Conservation (phyloP, 2,329 filamentous ascomycete species). For the Fusarium acutatum region DNA sequence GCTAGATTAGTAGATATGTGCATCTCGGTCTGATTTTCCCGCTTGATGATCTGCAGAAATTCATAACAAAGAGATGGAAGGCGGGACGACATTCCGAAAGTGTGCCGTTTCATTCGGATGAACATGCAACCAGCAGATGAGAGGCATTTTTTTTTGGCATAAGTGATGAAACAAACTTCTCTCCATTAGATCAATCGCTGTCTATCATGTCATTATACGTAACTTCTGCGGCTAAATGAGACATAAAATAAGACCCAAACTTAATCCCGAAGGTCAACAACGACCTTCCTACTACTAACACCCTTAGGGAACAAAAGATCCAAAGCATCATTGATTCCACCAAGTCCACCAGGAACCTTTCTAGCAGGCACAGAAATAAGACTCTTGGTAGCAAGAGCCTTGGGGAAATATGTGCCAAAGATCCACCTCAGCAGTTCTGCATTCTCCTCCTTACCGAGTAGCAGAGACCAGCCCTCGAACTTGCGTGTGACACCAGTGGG, state of each 20-base stretch:
- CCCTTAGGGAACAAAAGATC: conserved; percentile 18
- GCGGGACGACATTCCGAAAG: neutral
- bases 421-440: conserved; percentile 20
- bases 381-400: conserved; percentile 9
- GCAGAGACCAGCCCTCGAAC: conserved; percentile 33
- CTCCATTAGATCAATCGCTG: neutral
- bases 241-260: neutral
- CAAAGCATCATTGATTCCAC: conserved; percentile 23
- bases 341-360: conserved; percentile 22
- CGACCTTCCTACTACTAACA: conserved; percentile 31
- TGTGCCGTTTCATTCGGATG: neutral
- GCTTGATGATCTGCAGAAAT: neutral
- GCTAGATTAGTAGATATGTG: neutral
- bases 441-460: conserved; percentile 27
- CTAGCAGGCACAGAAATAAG: conserved; percentile 15
- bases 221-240: neutral
- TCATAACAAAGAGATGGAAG: neutral
- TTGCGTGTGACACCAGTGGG: conserved; percentile 18
- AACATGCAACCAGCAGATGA: neutral
- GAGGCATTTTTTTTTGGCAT: neutral
- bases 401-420: conserved; percentile 23
- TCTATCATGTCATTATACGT: neutral
- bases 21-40: neutral
- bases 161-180: neutral
- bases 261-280: conserved; percentile 21